Conservation (phyloP, 1,284 basidiomycete species). For the Heterobasidion parviporum region DNA sequence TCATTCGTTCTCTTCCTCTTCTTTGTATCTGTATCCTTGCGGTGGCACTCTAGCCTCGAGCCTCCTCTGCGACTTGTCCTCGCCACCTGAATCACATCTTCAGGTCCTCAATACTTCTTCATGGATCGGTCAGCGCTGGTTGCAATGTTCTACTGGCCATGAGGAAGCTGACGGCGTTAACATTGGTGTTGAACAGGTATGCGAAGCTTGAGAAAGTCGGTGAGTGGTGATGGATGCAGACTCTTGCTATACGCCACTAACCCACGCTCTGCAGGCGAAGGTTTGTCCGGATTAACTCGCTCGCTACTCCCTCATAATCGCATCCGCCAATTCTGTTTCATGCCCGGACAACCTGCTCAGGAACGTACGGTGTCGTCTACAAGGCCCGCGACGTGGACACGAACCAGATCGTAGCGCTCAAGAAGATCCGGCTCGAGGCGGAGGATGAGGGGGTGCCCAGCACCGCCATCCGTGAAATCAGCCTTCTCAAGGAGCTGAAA, state of each 20-base stretch:
- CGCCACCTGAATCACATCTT: background rate
- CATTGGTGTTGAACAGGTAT: slow-evolving; percentile 33
- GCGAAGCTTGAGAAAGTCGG: slow-evolving; percentile 69
- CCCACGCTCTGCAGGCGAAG: slow-evolving; percentile 18
- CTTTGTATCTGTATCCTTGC: background rate
- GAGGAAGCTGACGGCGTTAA: slow-evolving; percentile 1
- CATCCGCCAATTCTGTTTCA: slow-evolving; percentile 2
- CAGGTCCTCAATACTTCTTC: background rate
- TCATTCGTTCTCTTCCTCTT: background rate
- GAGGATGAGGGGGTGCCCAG: slow-evolving; percentile 98
- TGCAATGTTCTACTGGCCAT: background rate
- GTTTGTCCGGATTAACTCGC: slow-evolving; percentile 12
- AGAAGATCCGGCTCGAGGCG: slow-evolving; percentile 97
- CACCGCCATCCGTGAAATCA: slow-evolving; percentile 97
- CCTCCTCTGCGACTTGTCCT: background rate
- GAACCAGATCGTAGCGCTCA: slow-evolving; percentile 82
- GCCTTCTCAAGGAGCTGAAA: slow-evolving; percentile 92
- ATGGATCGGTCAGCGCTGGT: slow-evolving; percentile 33
- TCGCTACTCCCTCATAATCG: background rate
- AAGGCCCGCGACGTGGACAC: slow-evolving; percentile 75
- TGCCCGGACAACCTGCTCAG: slow-evolving; percentile 32
- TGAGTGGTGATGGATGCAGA: slow-evolving; percentile 29
- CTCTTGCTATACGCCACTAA: background rate
- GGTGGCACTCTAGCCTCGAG: background rate
- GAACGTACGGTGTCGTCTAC: slow-evolving; percentile 98